A percentile compares a stretch with the other conserved stretches of the same genome.
These are phyloP conservation scores for Cladosporium sp. DNA, from an alignment of 2,329 filamentous ascomycete genomes.

Conservation along the genomic window DNA sequence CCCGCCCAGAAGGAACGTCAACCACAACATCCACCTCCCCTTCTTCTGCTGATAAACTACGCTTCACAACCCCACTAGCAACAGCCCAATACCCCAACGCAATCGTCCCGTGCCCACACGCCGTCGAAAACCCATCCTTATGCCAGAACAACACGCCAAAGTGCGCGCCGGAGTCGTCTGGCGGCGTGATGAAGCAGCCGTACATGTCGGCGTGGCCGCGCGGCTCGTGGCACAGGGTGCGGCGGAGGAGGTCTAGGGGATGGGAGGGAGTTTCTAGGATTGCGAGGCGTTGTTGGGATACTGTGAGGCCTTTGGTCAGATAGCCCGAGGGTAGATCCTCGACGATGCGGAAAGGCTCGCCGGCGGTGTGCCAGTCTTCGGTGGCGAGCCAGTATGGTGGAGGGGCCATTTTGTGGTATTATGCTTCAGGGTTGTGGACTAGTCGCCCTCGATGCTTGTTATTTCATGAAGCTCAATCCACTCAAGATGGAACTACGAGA, in stretches of 20 bases:
- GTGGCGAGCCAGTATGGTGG: conserved; percentile 11
- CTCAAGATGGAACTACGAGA: too few relatives aligned
- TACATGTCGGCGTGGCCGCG: conserved; percentile 57
- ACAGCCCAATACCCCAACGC: conserved; percentile 50
- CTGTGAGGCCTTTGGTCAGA: conserved; percentile 43
- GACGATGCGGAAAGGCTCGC: conserved; percentile 54
- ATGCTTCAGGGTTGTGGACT: too few relatives aligned
- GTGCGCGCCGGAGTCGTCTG: conserved; percentile 52
- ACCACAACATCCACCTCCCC: conserved; percentile 6
- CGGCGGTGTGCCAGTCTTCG: conserved; percentile 47
- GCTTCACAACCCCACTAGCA: conserved; percentile 19
- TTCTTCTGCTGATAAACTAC: background rate
- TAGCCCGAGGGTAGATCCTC: conserved; percentile 39
- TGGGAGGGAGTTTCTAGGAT: conserved; percentile 30
- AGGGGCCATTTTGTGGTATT: background rate
- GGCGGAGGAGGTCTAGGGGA: conserved; percentile 38
- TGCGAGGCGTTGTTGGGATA: conserved; percentile 44
- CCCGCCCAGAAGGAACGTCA: conserved; percentile 24
- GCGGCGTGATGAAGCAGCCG: conserved; percentile 48
- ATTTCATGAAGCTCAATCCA: too few relatives aligned
- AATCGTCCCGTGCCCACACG: conserved; percentile 57
- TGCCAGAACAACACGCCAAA: conserved; percentile 53
- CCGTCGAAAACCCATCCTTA: conserved; percentile 53
- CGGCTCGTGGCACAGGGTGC: conserved; percentile 50
- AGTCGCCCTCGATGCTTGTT: too few relatives aligned